Evolutionary conservation across 2,329 filamentous ascomycete species (phyloP), one percentile per base, ranked within the genome.

Genomic region (Dactylonectria macrodidyma): DNA sequence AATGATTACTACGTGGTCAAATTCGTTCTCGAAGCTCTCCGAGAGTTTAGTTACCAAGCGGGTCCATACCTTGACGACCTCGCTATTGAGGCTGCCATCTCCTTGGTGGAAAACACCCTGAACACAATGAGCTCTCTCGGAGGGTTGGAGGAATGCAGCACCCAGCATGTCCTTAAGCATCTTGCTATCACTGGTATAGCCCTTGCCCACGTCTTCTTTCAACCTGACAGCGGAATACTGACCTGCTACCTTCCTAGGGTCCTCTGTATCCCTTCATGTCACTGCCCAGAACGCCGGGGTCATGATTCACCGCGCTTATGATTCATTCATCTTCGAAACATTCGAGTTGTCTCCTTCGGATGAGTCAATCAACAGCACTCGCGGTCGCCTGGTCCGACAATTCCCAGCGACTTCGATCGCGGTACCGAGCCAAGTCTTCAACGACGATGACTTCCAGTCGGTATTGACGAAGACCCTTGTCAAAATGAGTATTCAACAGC

Each of bases 401-500:
- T 73, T 73, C 1, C 70, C 71, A 0, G 68, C 66, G 11, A 56
- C 56, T 0, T 63, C 70, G 0, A 69, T 67, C 14, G 54, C 59
- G 1, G 38, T 73, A 0, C 41, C 58, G 0, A 50, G 8, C 2
- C 3, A 64, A 0, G 55, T 56, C 30, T 72, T 69, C 4, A 8
- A 36, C 2, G 11, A 76, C 0, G 2, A 55, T 0, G 68, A 52
- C 0, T 78, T 81, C 19, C 67, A 69, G 26, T 26, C 68, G 7
- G 66, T 70, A 0, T 10, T 80, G 2, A 61, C 71, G 1, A 67
- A 72, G 3, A 78, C 75, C 0, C 14, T 82, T 2, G 70, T 71
- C 8, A 79, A 70, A 19, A 77, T 82, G 78, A 79, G 77, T 50
- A 30, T 41, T 1, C 78, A 82, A 26, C 8, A 71, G 0, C 12